phyloP scores from a whole-genome alignment of 306 rosid genomes.

The Fagus sylvatica region DNA sequence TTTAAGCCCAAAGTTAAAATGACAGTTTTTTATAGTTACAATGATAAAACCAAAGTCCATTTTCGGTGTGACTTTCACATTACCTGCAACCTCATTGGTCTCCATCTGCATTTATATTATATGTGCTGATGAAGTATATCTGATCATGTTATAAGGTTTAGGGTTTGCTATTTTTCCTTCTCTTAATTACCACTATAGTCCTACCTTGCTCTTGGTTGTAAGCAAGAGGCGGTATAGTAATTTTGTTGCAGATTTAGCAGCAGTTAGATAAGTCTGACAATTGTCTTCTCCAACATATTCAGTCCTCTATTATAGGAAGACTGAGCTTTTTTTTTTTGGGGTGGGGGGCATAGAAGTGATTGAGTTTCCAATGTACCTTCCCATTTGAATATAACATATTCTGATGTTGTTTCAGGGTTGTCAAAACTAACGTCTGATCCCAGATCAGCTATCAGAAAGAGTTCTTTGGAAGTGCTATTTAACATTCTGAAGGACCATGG shows the following conservation, averaged over 20 bases:
- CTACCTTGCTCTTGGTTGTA: conserved; percentile 13
- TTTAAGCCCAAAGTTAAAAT: conserved; percentile 1
- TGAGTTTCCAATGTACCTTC: background rate
- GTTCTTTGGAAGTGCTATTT: conserved; percentile 96
- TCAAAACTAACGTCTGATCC: conserved; percentile 93
- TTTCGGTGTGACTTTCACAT: background rate
- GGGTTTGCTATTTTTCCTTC: background rate
- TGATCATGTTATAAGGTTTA: background rate
- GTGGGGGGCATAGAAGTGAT: background rate
- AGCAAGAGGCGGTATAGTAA: conserved; percentile 9
- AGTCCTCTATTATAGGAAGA: background rate
- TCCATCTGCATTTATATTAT: background rate
- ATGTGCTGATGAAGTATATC: background rate
- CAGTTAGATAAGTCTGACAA: conserved; percentile 1
- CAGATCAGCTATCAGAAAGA: conserved; percentile 90
- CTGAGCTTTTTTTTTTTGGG: background rate
- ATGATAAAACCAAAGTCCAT: background rate
- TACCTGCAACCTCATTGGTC: background rate
- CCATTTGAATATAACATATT: background rate
- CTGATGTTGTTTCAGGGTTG: conserved; percentile 60
- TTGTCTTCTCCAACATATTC: conserved; percentile 4
- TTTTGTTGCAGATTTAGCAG: conserved; percentile 20
- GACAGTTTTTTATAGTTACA: background rate
- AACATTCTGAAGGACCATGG: conserved; percentile 96
- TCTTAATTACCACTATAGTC: background rate